A percentile compares a stretch with the other conserved stretches of the same genome.
Evolutionary conservation across 2,329 filamentous ascomycete species (phyloP).

Genomic region (Sclerotinia nivalis): DNA sequence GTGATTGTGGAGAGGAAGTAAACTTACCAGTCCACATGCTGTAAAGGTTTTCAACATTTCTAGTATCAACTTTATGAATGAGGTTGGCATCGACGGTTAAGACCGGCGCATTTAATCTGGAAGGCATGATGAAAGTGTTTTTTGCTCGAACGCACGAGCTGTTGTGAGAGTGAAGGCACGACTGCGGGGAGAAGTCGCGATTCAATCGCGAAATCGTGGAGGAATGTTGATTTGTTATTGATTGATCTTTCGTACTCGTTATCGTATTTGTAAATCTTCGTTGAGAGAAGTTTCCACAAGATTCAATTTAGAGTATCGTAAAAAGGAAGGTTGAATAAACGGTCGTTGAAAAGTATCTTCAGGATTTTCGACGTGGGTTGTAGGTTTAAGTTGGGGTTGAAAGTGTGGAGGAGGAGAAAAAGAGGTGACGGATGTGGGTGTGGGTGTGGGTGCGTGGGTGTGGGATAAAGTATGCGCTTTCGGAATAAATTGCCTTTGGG

Average conservation of each 20-base stretch:
- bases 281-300: background rate
- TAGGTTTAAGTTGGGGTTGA: background rate
- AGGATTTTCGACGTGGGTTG: background rate
- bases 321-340: background rate
- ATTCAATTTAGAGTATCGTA: background rate
- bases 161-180: conserved; percentile 35
- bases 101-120: conserved; percentile 79
- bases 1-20: background rate
- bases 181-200: conserved; percentile 38
- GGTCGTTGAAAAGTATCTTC: background rate
- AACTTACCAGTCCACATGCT: conserved; percentile 93
- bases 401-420: background rate
- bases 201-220: conserved; percentile 32
- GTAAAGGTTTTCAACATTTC: conserved; percentile 88
- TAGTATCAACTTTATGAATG: conserved; percentile 92
- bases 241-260: background rate
- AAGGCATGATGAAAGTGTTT: conserved; percentile 66
- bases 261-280: background rate
- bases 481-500: conserved; percentile 15
- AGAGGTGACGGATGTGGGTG: conserved; percentile 16
- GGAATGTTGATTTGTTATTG: conserved; percentile 15
- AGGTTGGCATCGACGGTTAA: conserved; percentile 88
- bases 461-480: conserved; percentile 7
- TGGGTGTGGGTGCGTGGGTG: background rate
- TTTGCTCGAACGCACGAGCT: conserved; percentile 40